A percentile compares a stretch with the other conserved stretches of the same genome.
Evolutionary conservation across 1,139 yeast species (phyloP).

Genomic region (Nakaseomyces nivariensis): DNA sequence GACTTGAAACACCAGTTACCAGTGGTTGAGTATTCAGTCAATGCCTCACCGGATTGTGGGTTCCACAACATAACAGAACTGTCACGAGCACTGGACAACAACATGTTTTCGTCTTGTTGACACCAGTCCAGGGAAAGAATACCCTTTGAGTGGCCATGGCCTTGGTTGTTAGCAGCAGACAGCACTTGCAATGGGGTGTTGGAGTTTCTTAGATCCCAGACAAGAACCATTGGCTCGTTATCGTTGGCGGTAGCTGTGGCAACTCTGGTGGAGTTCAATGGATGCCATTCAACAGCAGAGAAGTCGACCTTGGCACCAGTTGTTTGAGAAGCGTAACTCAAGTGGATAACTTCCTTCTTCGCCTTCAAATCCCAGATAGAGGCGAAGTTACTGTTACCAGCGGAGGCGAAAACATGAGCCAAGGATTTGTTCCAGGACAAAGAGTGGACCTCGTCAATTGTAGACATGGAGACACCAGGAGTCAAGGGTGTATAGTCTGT

Average conservation of each 20-base stretch:
- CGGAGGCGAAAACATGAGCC: conserved; percentile 82
- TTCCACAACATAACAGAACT: conserved; percentile 86
- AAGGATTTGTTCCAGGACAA: conserved; percentile 86
- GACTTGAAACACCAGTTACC: conserved; percentile 92
- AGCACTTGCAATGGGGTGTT: conserved; percentile 74
- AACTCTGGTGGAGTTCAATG: conserved; percentile 71
- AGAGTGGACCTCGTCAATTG: conserved; percentile 71
- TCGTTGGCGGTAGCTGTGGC: conserved; percentile 84
- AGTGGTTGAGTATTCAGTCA: conserved; percentile 85
- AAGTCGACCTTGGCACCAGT: conserved; percentile 43
- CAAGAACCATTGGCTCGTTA: conserved; percentile 64
- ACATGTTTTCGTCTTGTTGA: conserved; percentile 61
- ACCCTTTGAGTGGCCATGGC: conserved; percentile 73
- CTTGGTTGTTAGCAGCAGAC: conserved; percentile 7
- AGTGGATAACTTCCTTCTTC: conserved; percentile 78
- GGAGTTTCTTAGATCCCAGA: conserved; percentile 93
- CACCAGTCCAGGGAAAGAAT: conserved; percentile 93
- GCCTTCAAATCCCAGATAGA: conserved; percentile 91
- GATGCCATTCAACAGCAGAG: conserved; percentile 80
- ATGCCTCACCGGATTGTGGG: conserved; percentile 54
- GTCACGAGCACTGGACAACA: conserved; percentile 87
- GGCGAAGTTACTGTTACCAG: conserved; percentile 73
- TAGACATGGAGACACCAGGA: conserved; percentile 75
- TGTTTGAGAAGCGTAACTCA: conserved; percentile 49
- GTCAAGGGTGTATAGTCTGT: conserved; percentile 43